Base-by-base conservation (phyloP, 768 basidiomycete species). In the Agaricus blazei region DNA sequence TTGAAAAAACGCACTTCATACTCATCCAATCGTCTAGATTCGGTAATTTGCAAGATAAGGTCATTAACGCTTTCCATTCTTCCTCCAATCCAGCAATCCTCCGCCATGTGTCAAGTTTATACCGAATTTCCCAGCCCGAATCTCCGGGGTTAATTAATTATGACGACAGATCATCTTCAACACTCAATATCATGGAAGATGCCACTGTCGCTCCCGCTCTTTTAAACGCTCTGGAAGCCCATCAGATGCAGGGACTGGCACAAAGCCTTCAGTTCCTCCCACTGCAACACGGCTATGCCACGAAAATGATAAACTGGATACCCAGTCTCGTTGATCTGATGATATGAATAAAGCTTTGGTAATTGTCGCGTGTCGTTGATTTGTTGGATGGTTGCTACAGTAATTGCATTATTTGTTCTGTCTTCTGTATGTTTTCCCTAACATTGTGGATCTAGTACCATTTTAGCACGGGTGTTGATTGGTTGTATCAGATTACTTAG, bases 281-380 rank as follows among this genome's bases (percentile, higher is more conserved):
- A 3, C 71, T 79, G 15, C 67, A 71, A 56, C 76, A 78, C 46
- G 75, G 75, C 15, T 75, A 79, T 26, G 83, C 81, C 58, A 78
- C 81, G 49, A 82, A 78, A 63, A 80, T 90, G 73, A 78, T 88
- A 57, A 80, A 83, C 52, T 91, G 87, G 87, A 88, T 90, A 56
- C 84, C 87, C 31, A 78, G 61, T 48, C 60, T 76, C 54, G 68
- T 76, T 24, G 55, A 63, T 46, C 62, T 69, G 44, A 74, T 76
- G 64, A 71, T 73, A 51, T 65, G 42, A 56, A 31, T 44, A 55
- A 31, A 19, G n/a, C 11, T 27, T 48, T 31, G 27, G n/a, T 28
- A 47, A n/a, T 23, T 54, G 14, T 48, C 23, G 26, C 24, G 9
- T 23, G 28, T 52, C 36, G 43, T 15, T 31, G 42, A 9, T 41